Percentiles rank a stretch among this genome's conserved stretches.
These are phyloP conservation scores for Aureobasidium sp. DNA, from an alignment of 2,329 filamentous ascomycete genomes.

Conservation along the genomic window DNA sequence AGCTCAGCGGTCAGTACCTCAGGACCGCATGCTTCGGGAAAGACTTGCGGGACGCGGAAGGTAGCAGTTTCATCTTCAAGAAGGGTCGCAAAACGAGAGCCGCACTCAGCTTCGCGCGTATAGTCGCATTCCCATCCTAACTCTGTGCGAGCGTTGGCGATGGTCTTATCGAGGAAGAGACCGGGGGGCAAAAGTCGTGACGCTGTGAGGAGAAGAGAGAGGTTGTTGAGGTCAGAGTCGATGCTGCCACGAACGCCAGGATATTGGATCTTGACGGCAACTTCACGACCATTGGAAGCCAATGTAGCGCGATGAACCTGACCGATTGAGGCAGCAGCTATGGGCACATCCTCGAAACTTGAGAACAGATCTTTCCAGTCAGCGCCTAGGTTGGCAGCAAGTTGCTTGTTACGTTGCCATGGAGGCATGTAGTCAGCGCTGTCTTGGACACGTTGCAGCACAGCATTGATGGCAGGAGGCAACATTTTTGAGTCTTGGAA, in stretches of 20 bases:
- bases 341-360: slow-evolving; percentile 81
- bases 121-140: slow-evolving; percentile 98
- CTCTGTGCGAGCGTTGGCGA: slow-evolving; percentile 86
- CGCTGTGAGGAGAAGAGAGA: slow-evolving; percentile 81
- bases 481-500: slow-evolving; percentile 97
- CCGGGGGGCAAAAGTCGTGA: slow-evolving; percentile 85
- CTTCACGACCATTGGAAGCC: slow-evolving; percentile 61
- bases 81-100: slow-evolving; percentile 64
- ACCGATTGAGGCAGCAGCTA: slow-evolving; percentile 93
- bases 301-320: slow-evolving; percentile 86
- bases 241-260: slow-evolving; percentile 94
- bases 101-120: slow-evolving; percentile 74
- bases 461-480: slow-evolving; percentile 74
- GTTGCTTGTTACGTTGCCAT: slow-evolving; percentile 80
- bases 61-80: slow-evolving; percentile 64
- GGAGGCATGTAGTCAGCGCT: slow-evolving; percentile 97
- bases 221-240: slow-evolving; percentile 90
- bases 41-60: slow-evolving; percentile 73
- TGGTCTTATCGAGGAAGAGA: slow-evolving; percentile 92
- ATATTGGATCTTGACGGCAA: slow-evolving; percentile 97
- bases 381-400: slow-evolving; percentile 66
- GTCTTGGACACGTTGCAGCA: slow-evolving; percentile 90
- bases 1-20: slow-evolving; percentile 91
- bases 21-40: slow-evolving; percentile 68
- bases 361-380: slow-evolving; percentile 79